Base-by-base conservation (phyloP, 2,329 filamentous ascomycete genomes). In the Fusarium incarnatum region DNA sequence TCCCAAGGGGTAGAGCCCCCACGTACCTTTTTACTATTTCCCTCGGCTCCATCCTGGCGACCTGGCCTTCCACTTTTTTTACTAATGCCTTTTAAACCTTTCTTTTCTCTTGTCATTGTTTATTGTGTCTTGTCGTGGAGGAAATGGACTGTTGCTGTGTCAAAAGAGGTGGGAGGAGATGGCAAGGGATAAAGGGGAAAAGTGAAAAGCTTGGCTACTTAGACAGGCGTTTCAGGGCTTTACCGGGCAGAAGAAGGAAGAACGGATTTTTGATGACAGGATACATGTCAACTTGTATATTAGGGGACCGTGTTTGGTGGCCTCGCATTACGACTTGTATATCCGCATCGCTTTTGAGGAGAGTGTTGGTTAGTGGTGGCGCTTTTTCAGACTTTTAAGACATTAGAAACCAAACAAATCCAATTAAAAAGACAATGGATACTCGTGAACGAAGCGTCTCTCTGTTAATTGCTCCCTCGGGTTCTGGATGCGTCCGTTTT, bases 1-100 rank as follows among this genome's bases (percentile, higher is more conserved):
- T 68, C 47, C 48, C 54, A 71, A 63, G 72, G 74, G 74, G 72
- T 76, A 74, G 70, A 75, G 73, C 72, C 69, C 60, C 63, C 62
- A 65, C 50, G 57, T 61, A 64, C 62, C 59, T 71, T 64, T 66
- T 50, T 56, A 71, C 56, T 68, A 66, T 46, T 71, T 76, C 55
- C 67, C 68, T 55, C 50, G 72, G 69, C 70, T 77, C 74, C 69
- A 74, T 76, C 73, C 73, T 72, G 73, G 75, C 72, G 73, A 73
- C 68, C 56, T 58, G 63, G 72, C 64, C 71, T 72, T 69, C 56
- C 50, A 64, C 73, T 75, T 68, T 73, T 75, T n/a, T n/a, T 37
- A 53, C 75, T 64, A 71, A 73, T 72, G 58, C 64, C 65, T 61
- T 71, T 71, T 66, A 64, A 62, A 52, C 27, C 41, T 56, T 63